Evolutionary conservation across 1,139 yeast genomes (phyloP).

Genomic region (Hemisphaericaspora lyxosophila): DNA sequence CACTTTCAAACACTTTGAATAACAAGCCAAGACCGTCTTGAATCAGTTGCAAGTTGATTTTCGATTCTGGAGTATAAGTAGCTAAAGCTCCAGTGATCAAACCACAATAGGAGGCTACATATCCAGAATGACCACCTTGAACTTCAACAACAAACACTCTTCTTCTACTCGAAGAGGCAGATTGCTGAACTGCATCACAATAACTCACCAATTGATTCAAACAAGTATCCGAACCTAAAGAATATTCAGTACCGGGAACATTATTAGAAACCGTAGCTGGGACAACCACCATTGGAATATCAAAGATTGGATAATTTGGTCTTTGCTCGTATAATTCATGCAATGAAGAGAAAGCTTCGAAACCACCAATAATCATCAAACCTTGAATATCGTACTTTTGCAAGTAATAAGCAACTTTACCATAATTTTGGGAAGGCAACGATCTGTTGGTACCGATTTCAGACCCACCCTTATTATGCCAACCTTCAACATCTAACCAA

Average conservation of each 20-base stretch:
- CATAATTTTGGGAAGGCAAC: constrained; percentile 79
- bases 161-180: constrained; percentile 92
- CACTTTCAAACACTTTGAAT: constrained; percentile 56
- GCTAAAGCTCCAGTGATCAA: constrained; percentile 91
- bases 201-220: constrained; percentile 84
- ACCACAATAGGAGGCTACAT: constrained; percentile 85
- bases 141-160: constrained; percentile 95
- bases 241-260: constrained; percentile 96
- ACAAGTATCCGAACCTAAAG: constrained; percentile 92
- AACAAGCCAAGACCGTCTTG: constrained; percentile 36
- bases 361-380: constrained; percentile 87
- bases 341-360: constrained; percentile 85
- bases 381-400: constrained; percentile 86
- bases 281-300: constrained; percentile 88
- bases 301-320: constrained; percentile 77
- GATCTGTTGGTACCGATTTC: constrained; percentile 93
- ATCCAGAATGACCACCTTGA: constrained; percentile 97
- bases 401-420: constrained; percentile 86
- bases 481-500: constrained; percentile 87
- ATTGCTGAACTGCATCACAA: constrained; percentile 93
- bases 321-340: constrained; percentile 77
- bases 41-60: constrained; percentile 68
- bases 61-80: constrained; percentile 89
- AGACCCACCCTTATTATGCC: constrained; percentile 92
- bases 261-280: constrained; percentile 98